Evolutionary conservation across 1,284 basidiomycete genomes (phyloP).

Genomic region (Tilletia indica): DNA sequence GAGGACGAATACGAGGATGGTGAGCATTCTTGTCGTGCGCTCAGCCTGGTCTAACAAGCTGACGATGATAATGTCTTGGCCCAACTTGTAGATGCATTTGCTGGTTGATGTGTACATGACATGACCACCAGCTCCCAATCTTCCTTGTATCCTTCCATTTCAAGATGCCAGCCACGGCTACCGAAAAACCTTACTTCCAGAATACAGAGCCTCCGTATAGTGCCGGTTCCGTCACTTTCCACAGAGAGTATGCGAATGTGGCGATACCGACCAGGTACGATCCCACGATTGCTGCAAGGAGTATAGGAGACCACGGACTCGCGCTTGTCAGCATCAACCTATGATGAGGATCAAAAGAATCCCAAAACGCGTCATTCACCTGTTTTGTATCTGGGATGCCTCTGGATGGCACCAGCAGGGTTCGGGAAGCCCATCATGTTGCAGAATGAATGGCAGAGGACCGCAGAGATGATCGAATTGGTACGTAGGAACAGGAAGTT

Average conservation of each 20-base stretch:
- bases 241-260: constrained; percentile 57
- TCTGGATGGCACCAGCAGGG: constrained; percentile 58
- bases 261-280: constrained; percentile 62
- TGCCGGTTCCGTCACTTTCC: constrained; percentile 26
- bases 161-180: neutral
- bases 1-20: constrained; percentile 6
- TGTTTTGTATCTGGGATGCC: constrained; percentile 57
- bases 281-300: constrained; percentile 58
- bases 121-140: too few relatives aligned
- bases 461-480: constrained; percentile 60
- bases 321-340: too few relatives aligned
- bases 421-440: constrained; percentile 87
- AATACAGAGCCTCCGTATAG: constrained; percentile 31
- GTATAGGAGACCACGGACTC: constrained; percentile 20
- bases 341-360: too few relatives aligned
- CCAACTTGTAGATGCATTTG: neutral
- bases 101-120: neutral
- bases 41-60: neutral
- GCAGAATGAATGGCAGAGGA: constrained; percentile 78
- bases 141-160: too few relatives aligned
- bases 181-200: constrained; percentile 25
- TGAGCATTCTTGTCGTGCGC: neutral
- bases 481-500: constrained; percentile 82
- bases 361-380: constrained; percentile 48
- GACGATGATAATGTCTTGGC: too few relatives aligned